phyloP scores from a whole-genome alignment of 106 monocot genomes.

The Platanthera guangdongensis region DNA sequence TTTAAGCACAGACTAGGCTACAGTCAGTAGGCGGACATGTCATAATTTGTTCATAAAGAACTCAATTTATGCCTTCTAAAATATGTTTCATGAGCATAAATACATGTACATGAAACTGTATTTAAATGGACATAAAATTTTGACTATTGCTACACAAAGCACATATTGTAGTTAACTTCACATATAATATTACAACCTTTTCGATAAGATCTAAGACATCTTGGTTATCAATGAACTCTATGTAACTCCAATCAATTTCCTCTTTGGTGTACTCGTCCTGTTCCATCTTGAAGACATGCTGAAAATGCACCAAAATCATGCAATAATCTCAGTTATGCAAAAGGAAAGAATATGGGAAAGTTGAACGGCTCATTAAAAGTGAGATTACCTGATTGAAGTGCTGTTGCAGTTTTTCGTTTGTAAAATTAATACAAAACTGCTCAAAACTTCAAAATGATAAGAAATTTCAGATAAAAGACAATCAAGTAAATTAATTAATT shows the following conservation, averaged over 20 bases:
- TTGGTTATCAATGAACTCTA: constrained; percentile 98
- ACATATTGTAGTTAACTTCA: neutral
- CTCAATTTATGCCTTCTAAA: neutral
- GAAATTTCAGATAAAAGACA: neutral
- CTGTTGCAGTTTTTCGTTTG: constrained; percentile 90
- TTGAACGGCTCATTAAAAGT: neutral
- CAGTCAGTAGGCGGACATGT: no score
- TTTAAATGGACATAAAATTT: neutral
- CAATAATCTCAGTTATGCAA: neutral
- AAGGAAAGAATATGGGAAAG: neutral
- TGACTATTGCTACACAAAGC: neutral
- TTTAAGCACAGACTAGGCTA: no score
- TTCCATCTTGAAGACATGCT: constrained; percentile 99
- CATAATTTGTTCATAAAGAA: neutral
- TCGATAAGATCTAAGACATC: constrained; percentile 98
- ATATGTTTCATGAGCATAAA: neutral
- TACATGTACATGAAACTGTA: neutral
- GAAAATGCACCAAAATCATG: constrained; percentile 43
- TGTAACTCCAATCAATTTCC: constrained; percentile 97
- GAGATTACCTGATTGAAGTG: constrained; percentile 82
- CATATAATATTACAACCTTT: constrained; percentile 44
- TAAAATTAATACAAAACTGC: constrained; percentile 92
- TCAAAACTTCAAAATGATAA: constrained; percentile 49
- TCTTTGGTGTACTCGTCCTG: constrained; percentile 98
- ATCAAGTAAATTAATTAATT: neutral